A percentile compares a stretch with the other conserved stretches of the same genome.
These are phyloP conservation scores for Vicia faba DNA, from an alignment of 306 rosid species.

Conservation along the genomic window DNA sequence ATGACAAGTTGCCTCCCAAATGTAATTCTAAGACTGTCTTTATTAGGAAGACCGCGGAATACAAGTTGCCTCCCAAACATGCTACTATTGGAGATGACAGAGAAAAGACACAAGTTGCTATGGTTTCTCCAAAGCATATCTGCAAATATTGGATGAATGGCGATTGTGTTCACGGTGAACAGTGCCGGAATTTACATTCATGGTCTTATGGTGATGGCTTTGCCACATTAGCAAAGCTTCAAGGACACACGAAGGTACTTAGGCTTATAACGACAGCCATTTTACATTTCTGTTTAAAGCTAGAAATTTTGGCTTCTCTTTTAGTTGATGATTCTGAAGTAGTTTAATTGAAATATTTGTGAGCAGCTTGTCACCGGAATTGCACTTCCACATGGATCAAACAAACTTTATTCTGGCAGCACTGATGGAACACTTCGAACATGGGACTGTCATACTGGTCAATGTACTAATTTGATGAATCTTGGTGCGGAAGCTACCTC, in stretches of 20 bases:
- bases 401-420: conserved; percentile 52
- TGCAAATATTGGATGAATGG: conserved; percentile 44
- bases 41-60: background rate
- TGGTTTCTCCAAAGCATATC: conserved; percentile 17
- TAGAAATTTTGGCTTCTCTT: background rate
- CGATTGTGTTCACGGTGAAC: conserved; percentile 44
- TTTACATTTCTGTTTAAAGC: background rate
- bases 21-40: background rate
- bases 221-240: conserved; percentile 48
- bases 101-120: background rate
- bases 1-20: background rate
- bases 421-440: conserved; percentile 46
- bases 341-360: background rate
- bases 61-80: background rate
- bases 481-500: conserved; percentile 45
- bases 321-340: background rate
- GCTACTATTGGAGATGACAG: background rate
- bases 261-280: background rate
- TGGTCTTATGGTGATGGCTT: conserved; percentile 46
- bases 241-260: conserved; percentile 52
- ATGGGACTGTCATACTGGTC: conserved; percentile 58
- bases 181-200: conserved; percentile 41
- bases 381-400: conserved; percentile 39
- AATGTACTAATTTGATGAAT: conserved; percentile 33
- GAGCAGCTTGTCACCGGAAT: conserved; percentile 49